A percentile compares a stretch with the other conserved stretches of the same genome.
These are phyloP conservation scores for Boletus vinaceobasis DNA, from an alignment of 768 basidiomycete species.

Conservation along the genomic window DNA sequence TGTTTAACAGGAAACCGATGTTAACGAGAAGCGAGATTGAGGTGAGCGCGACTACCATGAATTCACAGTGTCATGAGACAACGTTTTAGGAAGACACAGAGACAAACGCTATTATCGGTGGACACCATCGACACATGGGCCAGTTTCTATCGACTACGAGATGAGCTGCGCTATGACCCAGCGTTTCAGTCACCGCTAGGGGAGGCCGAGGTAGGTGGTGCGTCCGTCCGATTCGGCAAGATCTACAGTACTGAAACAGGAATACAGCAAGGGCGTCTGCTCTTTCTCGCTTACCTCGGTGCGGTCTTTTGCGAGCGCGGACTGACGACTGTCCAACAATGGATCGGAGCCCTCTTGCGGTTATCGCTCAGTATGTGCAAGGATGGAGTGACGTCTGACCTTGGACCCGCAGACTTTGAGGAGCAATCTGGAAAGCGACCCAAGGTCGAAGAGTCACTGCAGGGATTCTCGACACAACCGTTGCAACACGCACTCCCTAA, in stretches of 20 bases:
- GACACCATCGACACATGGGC: slow-evolving; percentile 38
- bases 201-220: slow-evolving; percentile 38
- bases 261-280: slow-evolving; percentile 48
- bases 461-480: slow-evolving; percentile 29
- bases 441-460: slow-evolving; percentile 30
- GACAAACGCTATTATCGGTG: slow-evolving; percentile 27
- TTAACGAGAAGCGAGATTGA: slow-evolving; percentile 46
- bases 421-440: slow-evolving; percentile 29
- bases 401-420: slow-evolving; percentile 25
- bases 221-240: slow-evolving; percentile 10
- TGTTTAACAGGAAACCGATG: slow-evolving; percentile 53
- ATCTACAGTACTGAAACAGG: slow-evolving; percentile 15
- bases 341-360: slow-evolving; percentile 48
- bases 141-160: slow-evolving; percentile 34
- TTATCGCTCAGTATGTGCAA: slow-evolving; percentile 19
- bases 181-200: slow-evolving; percentile 24
- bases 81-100: slow-evolving; percentile 25
- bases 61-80: slow-evolving; percentile 19
- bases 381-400: slow-evolving; percentile 12
- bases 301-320: slow-evolving; percentile 59
- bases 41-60: slow-evolving; percentile 38
- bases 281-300: slow-evolving; percentile 69
- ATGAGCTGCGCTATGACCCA: slow-evolving; percentile 33
- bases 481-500: slow-evolving; percentile 20
- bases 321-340: slow-evolving; percentile 46